Conservation (phyloP, 2,329 filamentous ascomycete genomes). For the Aureobasidium mangrovei region DNA sequence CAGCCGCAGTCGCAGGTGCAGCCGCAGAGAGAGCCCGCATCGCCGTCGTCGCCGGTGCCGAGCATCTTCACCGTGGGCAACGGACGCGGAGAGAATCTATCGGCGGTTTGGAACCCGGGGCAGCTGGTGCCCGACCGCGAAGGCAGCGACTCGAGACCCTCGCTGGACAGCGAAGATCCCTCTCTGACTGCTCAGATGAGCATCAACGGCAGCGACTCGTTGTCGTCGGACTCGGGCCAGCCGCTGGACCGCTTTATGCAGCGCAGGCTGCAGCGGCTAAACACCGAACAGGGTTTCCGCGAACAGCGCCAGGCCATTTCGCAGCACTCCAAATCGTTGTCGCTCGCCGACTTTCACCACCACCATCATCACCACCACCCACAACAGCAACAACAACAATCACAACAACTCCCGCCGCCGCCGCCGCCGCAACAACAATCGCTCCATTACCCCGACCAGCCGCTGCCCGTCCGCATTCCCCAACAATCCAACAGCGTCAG, state of each 20-base stretch:
- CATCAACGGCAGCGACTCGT: constrained; percentile 5
- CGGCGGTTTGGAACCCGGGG: constrained; percentile 5
- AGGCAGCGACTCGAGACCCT: neutral
- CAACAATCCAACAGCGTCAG: neutral
- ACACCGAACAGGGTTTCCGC: constrained; percentile 32
- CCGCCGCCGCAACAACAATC: neutral
- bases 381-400: neutral
- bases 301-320: constrained; percentile 24
- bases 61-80: constrained; percentile 1
- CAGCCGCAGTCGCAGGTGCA: neutral
- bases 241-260: constrained; percentile 29
- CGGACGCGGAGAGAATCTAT: neutral
- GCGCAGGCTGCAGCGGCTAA: constrained; percentile 30
- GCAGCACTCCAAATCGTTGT: constrained; percentile 9
- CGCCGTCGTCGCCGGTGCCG: neutral
- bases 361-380: constrained; percentile 22
- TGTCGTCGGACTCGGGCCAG: constrained; percentile 27
- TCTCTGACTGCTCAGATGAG: neutral
- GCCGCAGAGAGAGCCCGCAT: neutral
- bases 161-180: neutral
- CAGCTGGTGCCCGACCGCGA: constrained; percentile 5
- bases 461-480: constrained; percentile 1
- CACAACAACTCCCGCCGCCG: neutral
- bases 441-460: neutral
- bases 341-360: constrained; percentile 15